phyloP scores from a whole-genome alignment of 805 yeast species.

The Saccharomycopsis fermentans region DNA sequence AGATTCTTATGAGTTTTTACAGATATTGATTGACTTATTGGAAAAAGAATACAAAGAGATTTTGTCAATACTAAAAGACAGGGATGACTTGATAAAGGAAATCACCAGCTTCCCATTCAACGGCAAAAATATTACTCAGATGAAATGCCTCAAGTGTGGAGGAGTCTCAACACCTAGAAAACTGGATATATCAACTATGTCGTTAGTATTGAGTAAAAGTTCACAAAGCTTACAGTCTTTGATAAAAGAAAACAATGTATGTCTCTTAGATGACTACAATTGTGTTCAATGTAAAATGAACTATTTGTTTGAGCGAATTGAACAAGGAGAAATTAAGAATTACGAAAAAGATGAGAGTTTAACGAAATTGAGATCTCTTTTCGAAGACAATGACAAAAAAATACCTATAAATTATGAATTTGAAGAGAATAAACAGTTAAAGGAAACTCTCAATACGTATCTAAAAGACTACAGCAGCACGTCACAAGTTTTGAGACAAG shows the following conservation, averaged over 20 bases:
- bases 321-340: background rate
- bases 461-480: background rate
- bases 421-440: background rate
- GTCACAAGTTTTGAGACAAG: background rate
- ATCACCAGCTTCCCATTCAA: background rate
- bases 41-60: constrained; percentile 49
- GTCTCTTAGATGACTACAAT: background rate
- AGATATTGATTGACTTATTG: constrained; percentile 67
- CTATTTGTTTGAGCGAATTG: background rate
- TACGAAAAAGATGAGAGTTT: background rate
- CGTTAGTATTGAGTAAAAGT: background rate
- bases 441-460: background rate
- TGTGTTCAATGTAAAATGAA: background rate
- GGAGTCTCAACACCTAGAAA: background rate
- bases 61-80: constrained; percentile 2
- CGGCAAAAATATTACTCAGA: background rate
- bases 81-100: background rate
- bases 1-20: constrained; percentile 91
- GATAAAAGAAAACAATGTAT: background rate
- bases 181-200: background rate
- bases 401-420: background rate
- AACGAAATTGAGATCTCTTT: background rate
- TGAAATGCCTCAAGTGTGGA: background rate
- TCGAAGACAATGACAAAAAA: background rate
- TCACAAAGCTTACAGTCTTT: background rate